Evolutionary conservation across 345 rosid species (phyloP), one percentile per base, ranked within the genome.

Genomic region (Moricandia moricandioides): DNA sequence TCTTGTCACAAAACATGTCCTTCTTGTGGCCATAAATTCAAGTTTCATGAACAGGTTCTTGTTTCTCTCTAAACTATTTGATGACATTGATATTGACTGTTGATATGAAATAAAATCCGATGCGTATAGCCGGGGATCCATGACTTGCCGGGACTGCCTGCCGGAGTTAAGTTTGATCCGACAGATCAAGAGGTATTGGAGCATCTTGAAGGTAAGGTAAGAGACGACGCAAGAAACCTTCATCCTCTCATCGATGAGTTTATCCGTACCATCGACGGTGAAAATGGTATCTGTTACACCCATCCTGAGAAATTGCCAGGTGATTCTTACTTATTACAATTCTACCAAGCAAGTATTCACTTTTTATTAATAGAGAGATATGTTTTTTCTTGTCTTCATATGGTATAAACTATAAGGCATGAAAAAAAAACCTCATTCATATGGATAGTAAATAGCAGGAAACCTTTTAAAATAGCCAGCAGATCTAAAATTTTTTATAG

Each of bases 281-380:
- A 94, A 82, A 91, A 94, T 52, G 98, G 98, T 29, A 94, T 94
- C 61, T 94, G 97, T 87, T 94, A 94, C 37, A 94, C 98, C n/a
- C 98, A 94, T 73, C 98, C 98, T 1, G 93, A 94, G 75, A 94
- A 88, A 67, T 83, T 94, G 76, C 98, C 98, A 78, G 98, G 98
- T 94, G 45, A 56, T 65, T 71, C 12, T 31, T n/a, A 0, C n/a
- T 34, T 2, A 6, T 56, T 1, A 57, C 16, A 27, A 4, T 58
- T 1, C 4, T 26, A 8, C 30, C 66, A 65, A 43, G n/a, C 49
- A 27, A 18, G 7, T 45, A 47, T 21, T 31, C 8, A 11, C 5
- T 11, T 43, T 58, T 29, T 43, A 5, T 8, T 31, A 27, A 57
- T 62, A 26, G 17, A 1, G 12, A 14, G n/a, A 10, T 73, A 7